Base-by-base conservation (phyloP, 1,139 yeast species). In the Nakaseomyces delphensis region DNA sequence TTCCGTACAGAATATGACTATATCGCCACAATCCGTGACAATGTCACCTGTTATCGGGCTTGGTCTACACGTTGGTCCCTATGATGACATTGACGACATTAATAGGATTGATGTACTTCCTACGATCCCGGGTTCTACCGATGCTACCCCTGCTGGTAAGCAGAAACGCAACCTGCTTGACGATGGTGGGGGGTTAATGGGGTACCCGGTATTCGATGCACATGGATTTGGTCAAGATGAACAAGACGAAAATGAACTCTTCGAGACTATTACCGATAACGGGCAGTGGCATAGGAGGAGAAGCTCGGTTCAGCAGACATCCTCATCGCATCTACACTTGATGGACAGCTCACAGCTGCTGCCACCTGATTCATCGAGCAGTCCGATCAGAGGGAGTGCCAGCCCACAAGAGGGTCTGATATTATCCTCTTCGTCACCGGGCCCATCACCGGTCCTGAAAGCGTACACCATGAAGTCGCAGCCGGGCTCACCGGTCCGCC, bases 101-200 rank as follows among this genome's bases (percentile, higher is more conserved):
- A 52, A 8, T 53, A 47, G 48, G 3, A 21, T 53, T 15, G 53
- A 50, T 11, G 39, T 51, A 21, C 24, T 54, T 39, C 57, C 59
- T 2, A 44, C 56, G 18, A 55, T 55, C 15, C 54, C 54, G 3
- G 58, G 58, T 15, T 54, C 58, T 3, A 44, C 45, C 10, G 46
- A 45, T 23, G 51, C 52, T 33, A 54, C 56, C 3, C 58, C 57
- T 6, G 41, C 45, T 20, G 44, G 46, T n/a, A 46, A 48, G 41
- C 24, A 28, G 14, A n/a, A 27, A 11, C 31, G n/a, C 28, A 10
- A 25, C n/a, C 28, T 10, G n/a, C n/a, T 25, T 13, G 28, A 25
- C n/a, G n/a, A n/a, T n/a, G n/a, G n/a, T n/a, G n/a, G n/a, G n/a
- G n/a, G n/a, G n/a, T n/a, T n/a, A n/a, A 25, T 25, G 28, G 28